Conservation (phyloP, 2,329 filamentous ascomycete genomes). For the Curvularia spicifera region DNA sequence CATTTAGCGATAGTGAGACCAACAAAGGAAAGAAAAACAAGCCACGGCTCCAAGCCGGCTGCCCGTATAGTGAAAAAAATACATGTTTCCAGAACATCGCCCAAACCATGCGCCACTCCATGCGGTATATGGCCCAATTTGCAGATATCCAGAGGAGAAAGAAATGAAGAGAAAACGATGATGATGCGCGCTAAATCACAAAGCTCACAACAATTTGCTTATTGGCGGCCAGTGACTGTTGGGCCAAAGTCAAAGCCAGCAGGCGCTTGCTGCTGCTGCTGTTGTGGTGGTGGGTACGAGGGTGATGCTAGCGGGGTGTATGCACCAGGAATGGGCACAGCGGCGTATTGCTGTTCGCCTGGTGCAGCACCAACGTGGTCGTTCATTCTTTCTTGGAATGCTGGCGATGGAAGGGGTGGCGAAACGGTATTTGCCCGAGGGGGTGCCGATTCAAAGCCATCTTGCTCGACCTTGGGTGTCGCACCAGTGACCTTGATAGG, state of each 20-base stretch:
- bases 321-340: constrained; percentile 87
- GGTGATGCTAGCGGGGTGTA: constrained; percentile 64
- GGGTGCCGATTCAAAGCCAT: constrained; percentile 61
- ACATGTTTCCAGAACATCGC: neutral
- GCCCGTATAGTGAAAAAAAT: neutral
- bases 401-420: constrained; percentile 44
- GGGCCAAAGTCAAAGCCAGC: constrained; percentile 50
- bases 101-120: constrained; percentile 1
- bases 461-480: constrained; percentile 72
- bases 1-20: constrained; percentile 3
- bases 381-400: constrained; percentile 57
- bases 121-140: neutral
- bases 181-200: constrained; percentile 19
- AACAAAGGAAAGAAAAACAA: constrained; percentile 3
- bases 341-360: constrained; percentile 82
- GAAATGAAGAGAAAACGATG: constrained; percentile 19
- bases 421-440: constrained; percentile 47
- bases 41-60: neutral
- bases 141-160: constrained; percentile 21
- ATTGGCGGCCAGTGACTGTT: constrained; percentile 33
- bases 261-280: constrained; percentile 13
- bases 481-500: constrained; percentile 78
- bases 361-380: constrained; percentile 73
- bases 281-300: constrained; percentile 47
- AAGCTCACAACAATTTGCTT: constrained; percentile 12